Evolutionary conservation across 2,329 filamentous ascomycete genomes (phyloP), one percentile per base, ranked within the genome.

Genomic region (Coleophoma crateriformis): DNA sequence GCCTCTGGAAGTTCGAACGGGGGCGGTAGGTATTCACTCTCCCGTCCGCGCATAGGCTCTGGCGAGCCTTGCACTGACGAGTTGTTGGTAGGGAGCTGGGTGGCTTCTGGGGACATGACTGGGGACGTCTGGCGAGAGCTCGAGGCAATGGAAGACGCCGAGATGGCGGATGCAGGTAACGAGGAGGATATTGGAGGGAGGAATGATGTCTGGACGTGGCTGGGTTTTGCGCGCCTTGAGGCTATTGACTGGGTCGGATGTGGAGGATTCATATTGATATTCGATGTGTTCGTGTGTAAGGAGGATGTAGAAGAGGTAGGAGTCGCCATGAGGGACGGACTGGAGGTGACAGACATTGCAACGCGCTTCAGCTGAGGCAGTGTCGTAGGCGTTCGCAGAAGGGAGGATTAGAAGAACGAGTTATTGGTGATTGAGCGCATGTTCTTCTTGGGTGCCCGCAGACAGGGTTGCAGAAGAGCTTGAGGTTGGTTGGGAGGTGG

Each of bases 1-100:
- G 87, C 76, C 58, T 92, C 88, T 33, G 88, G 87, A 41, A 94
- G 78, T 61, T 87, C 79, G 54, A 91, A 80, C 48, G 77, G 78
- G 11, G 77, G 68, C 3, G 76, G 71, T 22, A 74, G 64, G 33
- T 70, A 68, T 47, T 81, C 80, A 48, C 76, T 68, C 40, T 79
- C 78, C 54, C 75, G 72, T 34, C 76, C 77, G 15, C 76, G 74
- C 47, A 77, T 71, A 43, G 76, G 74, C 58, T 89, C 85, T 5
- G 86, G 85, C 0, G 86, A 88, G 3, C 76, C 75, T 61, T 86
- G 82, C 50, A 85, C 68, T 10, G 84, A 87, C 63, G 78, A 82
- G 66, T 76, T 80, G 48, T 75, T 78, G 50, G 77, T 80, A 55
- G 78, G 68, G 42, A 76, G 67, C 44, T 64, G 60, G 34, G 72